Evolutionary conservation across 2,329 filamentous ascomycete genomes (phyloP), one percentile per base, ranked within the genome.

Genomic region (Zopfia rhizophila): DNA sequence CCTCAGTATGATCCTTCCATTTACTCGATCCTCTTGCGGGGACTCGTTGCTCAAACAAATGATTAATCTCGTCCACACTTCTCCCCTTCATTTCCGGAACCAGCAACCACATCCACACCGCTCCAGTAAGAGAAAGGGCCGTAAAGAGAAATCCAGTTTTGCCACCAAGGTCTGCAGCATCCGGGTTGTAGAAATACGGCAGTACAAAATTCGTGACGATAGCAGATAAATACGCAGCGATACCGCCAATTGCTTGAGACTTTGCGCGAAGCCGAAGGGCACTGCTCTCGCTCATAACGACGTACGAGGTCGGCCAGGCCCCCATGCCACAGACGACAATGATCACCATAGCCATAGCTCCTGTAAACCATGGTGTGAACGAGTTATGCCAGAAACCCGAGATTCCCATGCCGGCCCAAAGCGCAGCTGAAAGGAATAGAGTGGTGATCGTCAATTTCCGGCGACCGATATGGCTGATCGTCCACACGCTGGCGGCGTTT

Each of bases 131-230:
- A 4, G 62, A 58, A 0, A 66, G 48, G 0, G 63, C 69, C 13
- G 56, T 65, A 33, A 65, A 72, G 51, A 73, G 65, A 51, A 74
- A 73, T 0, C 66, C 72, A 24, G 71, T 63, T 51, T 73, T 75
- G 25, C 66, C 72, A 32, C 62, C 48, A 27, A 69, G 49, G 40
- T 73, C 61, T 5, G 53, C 68, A 19, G 69, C 55, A 36, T 73
- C 70, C 2, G 70, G 69, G 36, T 73, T 74, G 45, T 72, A 65
- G 55, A 72, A 56, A 44, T 72, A 73, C 8, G 69, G 69, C 22
- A 70, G 21, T 5, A 41, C 43, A 29, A 35, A 24, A 21, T 58
- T 56, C 10, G 37, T 43, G 5, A 49, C 38, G 17, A 56, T 54
- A n/a, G 36, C 29, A 0, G 45, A 30, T 5, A 58, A 12, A 21